Evolutionary conservation across 2,329 filamentous ascomycete genomes (phyloP).

Genomic region (Aspergillus sp.): DNA sequence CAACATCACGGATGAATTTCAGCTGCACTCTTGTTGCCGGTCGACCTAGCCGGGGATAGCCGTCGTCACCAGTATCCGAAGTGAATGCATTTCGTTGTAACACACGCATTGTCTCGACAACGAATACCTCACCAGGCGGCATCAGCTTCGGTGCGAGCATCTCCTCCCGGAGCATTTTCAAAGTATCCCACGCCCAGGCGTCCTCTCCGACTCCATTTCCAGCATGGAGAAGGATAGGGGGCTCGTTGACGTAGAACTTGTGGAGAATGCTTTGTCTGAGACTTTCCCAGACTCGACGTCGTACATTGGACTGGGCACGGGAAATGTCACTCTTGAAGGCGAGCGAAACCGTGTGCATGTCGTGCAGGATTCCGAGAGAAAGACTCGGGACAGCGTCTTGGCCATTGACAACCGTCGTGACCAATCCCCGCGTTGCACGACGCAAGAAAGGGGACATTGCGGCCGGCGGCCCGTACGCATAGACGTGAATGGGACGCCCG

Average conservation of each 20-base stretch:
- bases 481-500: slow-evolving; percentile 72
- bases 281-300: slow-evolving; percentile 64
- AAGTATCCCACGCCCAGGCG: slow-evolving; percentile 66
- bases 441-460: slow-evolving; percentile 70
- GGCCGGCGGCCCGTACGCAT: slow-evolving; percentile 73
- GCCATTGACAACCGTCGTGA: slow-evolving; percentile 72
- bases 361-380: slow-evolving; percentile 71
- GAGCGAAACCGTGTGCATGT: slow-evolving; percentile 69
- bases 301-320: slow-evolving; percentile 66
- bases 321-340: slow-evolving; percentile 71
- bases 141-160: slow-evolving; percentile 70
- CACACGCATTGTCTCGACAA: slow-evolving; percentile 67
- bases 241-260: slow-evolving; percentile 57
- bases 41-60: slow-evolving; percentile 53
- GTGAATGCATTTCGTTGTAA: slow-evolving; percentile 66
- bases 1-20: slow-evolving; percentile 70
- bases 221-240: slow-evolving; percentile 43
- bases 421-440: slow-evolving; percentile 68
- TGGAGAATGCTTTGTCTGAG: slow-evolving; percentile 62
- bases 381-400: slow-evolving; percentile 72
- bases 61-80: slow-evolving; percentile 39
- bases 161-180: slow-evolving; percentile 64
- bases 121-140: slow-evolving; percentile 74
- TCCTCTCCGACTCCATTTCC: slow-evolving; percentile 58
- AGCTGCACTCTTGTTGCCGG: slow-evolving; percentile 69